These are phyloP conservation scores for Aspergillus niger DNA, from an alignment of 2,329 filamentous ascomycete genomes.

Conservation along the genomic window DNA sequence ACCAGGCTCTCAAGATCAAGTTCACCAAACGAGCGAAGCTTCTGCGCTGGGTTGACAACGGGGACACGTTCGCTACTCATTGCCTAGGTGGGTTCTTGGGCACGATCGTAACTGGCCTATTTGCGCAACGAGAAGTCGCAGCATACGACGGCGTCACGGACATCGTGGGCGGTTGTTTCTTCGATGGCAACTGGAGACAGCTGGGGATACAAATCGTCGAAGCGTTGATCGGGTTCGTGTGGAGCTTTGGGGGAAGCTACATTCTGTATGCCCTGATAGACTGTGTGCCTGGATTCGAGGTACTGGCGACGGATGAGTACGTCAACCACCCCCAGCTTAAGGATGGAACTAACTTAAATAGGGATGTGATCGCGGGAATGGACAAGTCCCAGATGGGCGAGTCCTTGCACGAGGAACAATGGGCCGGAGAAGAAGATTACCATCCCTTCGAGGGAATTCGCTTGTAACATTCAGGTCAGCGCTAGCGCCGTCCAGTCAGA, in stretches of 20 bases:
- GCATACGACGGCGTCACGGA: conserved; percentile 52
- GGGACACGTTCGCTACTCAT: conserved; percentile 59
- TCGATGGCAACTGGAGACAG: conserved; percentile 55
- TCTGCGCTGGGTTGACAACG: conserved; percentile 57
- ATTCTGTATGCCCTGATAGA: conserved; percentile 54
- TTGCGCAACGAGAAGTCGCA: conserved; percentile 54
- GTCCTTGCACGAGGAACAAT: conserved; percentile 43
- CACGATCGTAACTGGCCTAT: conserved; percentile 54
- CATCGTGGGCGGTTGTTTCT: conserved; percentile 55
- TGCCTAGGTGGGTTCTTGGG: conserved; percentile 55
- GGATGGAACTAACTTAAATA: conserved; percentile 1
- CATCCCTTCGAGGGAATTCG: conserved; percentile 19
- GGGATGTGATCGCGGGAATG: conserved; percentile 50
- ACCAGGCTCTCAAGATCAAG: conserved; percentile 57
- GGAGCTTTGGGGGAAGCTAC: conserved; percentile 54
- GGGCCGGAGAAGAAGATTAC: conserved; percentile 34
- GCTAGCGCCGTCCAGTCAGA: neutral
- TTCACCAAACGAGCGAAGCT: conserved; percentile 52
- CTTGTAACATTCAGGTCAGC: neutral
- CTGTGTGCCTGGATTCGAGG: conserved; percentile 55
- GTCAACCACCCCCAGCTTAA: conserved; percentile 23
- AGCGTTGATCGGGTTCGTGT: conserved; percentile 53
- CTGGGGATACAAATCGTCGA: conserved; percentile 55
- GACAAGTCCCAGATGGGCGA: conserved; percentile 57
- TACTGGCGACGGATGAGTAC: conserved; percentile 56